phyloP scores from a whole-genome alignment of 768 basidiomycete species.

The Lentinula guzmanii region DNA sequence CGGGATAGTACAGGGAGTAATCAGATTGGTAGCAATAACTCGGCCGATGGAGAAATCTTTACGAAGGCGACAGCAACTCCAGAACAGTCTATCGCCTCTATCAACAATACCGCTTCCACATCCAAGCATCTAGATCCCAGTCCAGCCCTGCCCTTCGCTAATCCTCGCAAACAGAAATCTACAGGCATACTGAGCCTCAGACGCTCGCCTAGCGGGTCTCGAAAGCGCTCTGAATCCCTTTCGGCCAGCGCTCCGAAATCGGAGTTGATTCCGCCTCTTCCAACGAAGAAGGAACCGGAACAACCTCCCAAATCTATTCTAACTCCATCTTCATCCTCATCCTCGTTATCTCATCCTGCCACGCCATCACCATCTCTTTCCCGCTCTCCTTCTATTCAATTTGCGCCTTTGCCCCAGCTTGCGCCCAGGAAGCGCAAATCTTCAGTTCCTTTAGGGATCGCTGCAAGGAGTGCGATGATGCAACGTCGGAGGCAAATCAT shows the following conservation, averaged over 20 bases:
- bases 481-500: constrained; percentile 23
- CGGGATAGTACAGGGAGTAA: not conserved
- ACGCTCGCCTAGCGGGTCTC: not conserved
- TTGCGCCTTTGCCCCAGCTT: constrained; percentile 53
- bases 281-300: not conserved
- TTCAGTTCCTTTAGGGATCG: constrained; percentile 46
- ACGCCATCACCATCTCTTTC: constrained; percentile 11
- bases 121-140: not conserved
- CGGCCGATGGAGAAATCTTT: not conserved
- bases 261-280: not conserved
- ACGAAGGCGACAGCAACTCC: not conserved
- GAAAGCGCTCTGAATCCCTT: not conserved
- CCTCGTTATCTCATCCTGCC: not conserved
- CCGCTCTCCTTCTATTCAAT: constrained; percentile 29
- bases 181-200: not conserved
- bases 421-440: constrained; percentile 45
- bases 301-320: constrained; percentile 1
- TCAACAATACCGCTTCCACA: not conserved
- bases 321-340: not conserved
- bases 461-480: constrained; percentile 40
- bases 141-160: not conserved
- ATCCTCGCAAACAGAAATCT: constrained; percentile 1
- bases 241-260: not conserved
- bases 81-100: not conserved
- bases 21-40: not conserved